These are phyloP conservation scores for Ananas comosus DNA, from an alignment of 176 grass and related monocot species.

Conservation along the genomic window DNA sequence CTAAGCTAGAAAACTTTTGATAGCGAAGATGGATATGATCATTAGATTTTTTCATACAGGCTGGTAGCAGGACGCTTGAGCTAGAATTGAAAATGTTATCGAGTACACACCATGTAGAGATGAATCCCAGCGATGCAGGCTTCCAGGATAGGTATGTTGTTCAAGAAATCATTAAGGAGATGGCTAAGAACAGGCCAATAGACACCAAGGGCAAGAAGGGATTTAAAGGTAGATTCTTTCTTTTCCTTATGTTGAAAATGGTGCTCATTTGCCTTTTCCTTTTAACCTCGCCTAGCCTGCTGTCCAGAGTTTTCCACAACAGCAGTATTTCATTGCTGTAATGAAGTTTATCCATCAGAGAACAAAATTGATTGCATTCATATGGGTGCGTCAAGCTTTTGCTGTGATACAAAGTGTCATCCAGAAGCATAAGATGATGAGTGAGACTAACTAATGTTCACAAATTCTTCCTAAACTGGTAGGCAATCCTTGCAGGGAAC, in stretches of 20 bases:
- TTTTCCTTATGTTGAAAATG: neutral
- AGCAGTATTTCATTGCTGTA: no score
- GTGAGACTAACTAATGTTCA: no score
- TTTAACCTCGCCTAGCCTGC: neutral
- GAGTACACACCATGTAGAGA: slow-evolving; percentile 73
- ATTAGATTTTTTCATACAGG: slow-evolving; percentile 34
- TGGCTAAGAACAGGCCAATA: slow-evolving; percentile 85
- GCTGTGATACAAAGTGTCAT: no score
- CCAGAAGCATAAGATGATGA: no score
- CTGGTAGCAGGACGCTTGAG: slow-evolving; percentile 72
- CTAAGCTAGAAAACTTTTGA: neutral
- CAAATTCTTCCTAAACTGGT: no score
- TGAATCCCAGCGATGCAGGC: slow-evolving; percentile 94
- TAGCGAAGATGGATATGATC: neutral
- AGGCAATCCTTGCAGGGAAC: no score
- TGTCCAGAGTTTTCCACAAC: no score
- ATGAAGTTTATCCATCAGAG: no score
- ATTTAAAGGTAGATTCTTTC: slow-evolving; percentile 60
- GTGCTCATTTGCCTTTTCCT: neutral
- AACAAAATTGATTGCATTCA: no score
- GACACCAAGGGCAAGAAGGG: slow-evolving; percentile 85
- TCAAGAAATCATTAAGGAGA: slow-evolving; percentile 98
- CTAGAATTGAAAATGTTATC: slow-evolving; percentile 75
- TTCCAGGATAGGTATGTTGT: slow-evolving; percentile 98
- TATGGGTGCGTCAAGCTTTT: no score